phyloP scores from a whole-genome alignment of 352 stramenopile genomes.

The Phytophthora tentaculata region DNA sequence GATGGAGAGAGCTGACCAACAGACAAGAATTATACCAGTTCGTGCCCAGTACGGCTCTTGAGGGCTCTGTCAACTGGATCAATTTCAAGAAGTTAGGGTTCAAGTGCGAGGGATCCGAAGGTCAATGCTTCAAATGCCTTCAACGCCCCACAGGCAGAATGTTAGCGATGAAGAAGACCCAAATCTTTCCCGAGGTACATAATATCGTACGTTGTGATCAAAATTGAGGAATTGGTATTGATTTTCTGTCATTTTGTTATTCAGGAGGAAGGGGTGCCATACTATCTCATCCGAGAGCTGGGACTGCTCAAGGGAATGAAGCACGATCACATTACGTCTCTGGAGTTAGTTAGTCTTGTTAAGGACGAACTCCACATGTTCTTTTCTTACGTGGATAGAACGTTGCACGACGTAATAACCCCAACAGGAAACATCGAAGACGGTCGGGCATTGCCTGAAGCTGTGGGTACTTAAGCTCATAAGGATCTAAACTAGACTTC shows the following conservation, averaged over 20 bases:
- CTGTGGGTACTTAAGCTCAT: constrained; percentile 46
- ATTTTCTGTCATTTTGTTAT: neutral
- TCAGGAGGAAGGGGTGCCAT: constrained; percentile 85
- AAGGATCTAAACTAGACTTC: too few relatives aligned
- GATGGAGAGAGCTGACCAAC: neutral
- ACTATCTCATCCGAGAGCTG: constrained; percentile 90
- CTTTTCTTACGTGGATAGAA: constrained; percentile 88
- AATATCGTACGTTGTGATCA: neutral
- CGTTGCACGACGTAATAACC: constrained; percentile 85
- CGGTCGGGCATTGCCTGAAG: constrained; percentile 59
- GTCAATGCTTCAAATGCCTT: constrained; percentile 81
- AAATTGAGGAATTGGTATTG: neutral
- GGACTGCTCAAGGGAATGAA: constrained; percentile 78
- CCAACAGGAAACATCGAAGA: constrained; percentile 70
- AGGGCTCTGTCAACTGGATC: constrained; percentile 49
- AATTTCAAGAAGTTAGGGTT: constrained; percentile 80
- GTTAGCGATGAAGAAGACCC: constrained; percentile 79
- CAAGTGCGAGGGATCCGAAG: constrained; percentile 55
- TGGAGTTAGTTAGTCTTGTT: constrained; percentile 70
- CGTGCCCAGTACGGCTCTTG: neutral
- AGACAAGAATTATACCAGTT: neutral
- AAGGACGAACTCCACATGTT: constrained; percentile 85
- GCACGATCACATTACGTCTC: constrained; percentile 68
- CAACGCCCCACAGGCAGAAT: constrained; percentile 77
- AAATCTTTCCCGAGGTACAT: constrained; percentile 71